Percentiles rank a stretch among this genome's conserved stretches.
phyloP scores from a whole-genome alignment of 78 protist species.

The Tieghemostelium lacteum region DNA sequence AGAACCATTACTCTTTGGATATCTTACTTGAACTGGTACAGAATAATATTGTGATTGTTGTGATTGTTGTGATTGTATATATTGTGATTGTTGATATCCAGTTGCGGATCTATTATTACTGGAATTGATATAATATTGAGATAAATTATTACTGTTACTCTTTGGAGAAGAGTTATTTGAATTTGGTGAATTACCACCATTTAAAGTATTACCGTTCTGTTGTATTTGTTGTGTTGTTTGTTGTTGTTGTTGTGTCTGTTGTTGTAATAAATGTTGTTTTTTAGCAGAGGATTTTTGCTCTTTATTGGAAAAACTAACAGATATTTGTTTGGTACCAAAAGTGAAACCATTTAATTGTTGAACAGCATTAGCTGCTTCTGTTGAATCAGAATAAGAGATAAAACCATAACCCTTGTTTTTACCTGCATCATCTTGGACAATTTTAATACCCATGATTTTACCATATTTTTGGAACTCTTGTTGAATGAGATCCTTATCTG shows the following conservation, averaged over 20 bases:
- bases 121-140: too few species aligned
- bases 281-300: slow-evolving; percentile 1
- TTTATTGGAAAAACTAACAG: slow-evolving; percentile 54
- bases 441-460: slow-evolving; percentile 85
- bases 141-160: too few species aligned
- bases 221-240: background rate
- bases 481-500: slow-evolving; percentile 89
- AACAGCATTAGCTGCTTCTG: slow-evolving; percentile 92
- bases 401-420: slow-evolving; percentile 94
- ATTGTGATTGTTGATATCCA: too few species aligned
- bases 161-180: too few species aligned
- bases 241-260: background rate
- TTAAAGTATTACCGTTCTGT: too few species aligned
- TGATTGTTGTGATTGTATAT: too few species aligned
- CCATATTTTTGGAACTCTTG: slow-evolving; percentile 87
- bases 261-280: slow-evolving; percentile 1
- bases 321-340: slow-evolving; percentile 33
- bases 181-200: too few species aligned
- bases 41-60: too few species aligned
- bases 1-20: too few species aligned
- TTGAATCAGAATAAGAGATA: slow-evolving; percentile 91
- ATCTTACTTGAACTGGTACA: too few species aligned
- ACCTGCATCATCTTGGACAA: slow-evolving; percentile 79
- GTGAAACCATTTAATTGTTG: slow-evolving; percentile 88
- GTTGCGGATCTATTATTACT: too few species aligned